Percentiles rank a stretch among this genome's conserved stretches.
Evolutionary conservation across 1,139 yeast genomes (phyloP).

Genomic region (Candida sanyaensis): DNA sequence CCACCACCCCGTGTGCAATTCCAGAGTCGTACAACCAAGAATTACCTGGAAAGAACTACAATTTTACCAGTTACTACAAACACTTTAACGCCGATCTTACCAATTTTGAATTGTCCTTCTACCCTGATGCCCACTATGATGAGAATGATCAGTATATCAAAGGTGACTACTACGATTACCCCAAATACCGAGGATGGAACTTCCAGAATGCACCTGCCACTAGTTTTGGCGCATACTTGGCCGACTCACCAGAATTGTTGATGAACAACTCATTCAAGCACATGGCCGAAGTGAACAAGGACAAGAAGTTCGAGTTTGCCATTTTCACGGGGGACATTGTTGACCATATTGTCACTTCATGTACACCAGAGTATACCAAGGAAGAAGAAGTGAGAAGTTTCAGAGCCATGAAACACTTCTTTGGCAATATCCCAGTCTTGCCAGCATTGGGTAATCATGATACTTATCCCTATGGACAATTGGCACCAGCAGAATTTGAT

Average conservation of each 20-base stretch:
- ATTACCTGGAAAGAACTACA: slow-evolving; percentile 27
- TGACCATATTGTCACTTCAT: slow-evolving; percentile 38
- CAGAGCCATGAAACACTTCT: background rate
- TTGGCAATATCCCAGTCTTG: slow-evolving; percentile 1
- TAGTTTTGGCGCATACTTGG: slow-evolving; percentile 58
- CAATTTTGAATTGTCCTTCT: slow-evolving; percentile 24
- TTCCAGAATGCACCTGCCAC: slow-evolving; percentile 55
- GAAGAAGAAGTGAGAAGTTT: background rate
- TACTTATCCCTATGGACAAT: background rate
- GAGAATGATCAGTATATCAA: slow-evolving; percentile 33
- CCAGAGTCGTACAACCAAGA: slow-evolving; percentile 37
- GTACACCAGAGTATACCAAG: slow-evolving; percentile 1
- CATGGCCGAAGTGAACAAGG: slow-evolving; percentile 35
- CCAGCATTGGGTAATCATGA: slow-evolving; percentile 2
- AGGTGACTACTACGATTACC: slow-evolving; percentile 43
- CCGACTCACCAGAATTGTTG: slow-evolving; percentile 66
- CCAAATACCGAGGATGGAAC: slow-evolving; percentile 38
- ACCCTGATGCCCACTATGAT: slow-evolving; percentile 29
- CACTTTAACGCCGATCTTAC: slow-evolving; percentile 22
- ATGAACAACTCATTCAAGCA: slow-evolving; percentile 56
- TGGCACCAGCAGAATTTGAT: background rate
- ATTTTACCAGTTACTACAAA: slow-evolving; percentile 30
- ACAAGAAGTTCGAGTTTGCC: slow-evolving; percentile 53
- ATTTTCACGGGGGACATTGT: slow-evolving; percentile 73
- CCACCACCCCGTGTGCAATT: slow-evolving; percentile 51